A percentile compares a stretch with the other conserved stretches of the same genome.
phyloP scores from a whole-genome alignment of 345 rosid genomes.

The Arabidopsis suecica region DNA sequence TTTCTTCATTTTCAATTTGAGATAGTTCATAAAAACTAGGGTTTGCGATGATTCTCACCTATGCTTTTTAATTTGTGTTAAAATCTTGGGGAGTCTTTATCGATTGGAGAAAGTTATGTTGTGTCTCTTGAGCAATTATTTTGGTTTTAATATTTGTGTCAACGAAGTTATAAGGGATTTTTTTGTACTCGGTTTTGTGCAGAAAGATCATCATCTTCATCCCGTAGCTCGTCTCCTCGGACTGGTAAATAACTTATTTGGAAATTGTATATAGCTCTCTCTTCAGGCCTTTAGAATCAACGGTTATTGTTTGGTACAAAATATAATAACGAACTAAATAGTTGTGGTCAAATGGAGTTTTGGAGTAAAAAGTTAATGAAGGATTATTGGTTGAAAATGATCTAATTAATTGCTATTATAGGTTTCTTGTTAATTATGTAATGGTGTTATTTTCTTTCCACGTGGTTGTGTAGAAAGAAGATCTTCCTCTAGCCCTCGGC shows the following conservation, averaged over 20 bases:
- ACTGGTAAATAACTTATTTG: neutral
- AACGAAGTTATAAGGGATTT: neutral
- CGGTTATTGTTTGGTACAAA: neutral
- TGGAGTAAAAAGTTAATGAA: too few species aligned
- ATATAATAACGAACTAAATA: neutral
- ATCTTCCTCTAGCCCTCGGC: conserved; percentile 5
- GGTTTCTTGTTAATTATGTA: conserved; percentile 1
- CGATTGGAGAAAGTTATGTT: too few species aligned
- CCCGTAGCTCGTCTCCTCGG: neutral
- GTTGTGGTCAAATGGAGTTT: neutral
- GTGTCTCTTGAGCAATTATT: neutral
- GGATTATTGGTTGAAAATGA: neutral
- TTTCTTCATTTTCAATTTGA: neutral
- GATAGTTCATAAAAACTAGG: neutral
- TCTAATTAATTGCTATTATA: neutral
- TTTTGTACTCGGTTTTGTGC: neutral
- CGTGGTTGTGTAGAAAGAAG: conserved; percentile 9
- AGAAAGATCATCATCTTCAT: conserved; percentile 8
- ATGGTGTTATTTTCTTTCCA: neutral
- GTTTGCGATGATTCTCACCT: neutral
- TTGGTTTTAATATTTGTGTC: neutral
- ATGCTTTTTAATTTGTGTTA: neutral
- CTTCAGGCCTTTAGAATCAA: neutral
- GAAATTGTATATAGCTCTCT: neutral
- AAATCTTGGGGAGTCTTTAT: neutral